phyloP scores from a whole-genome alignment of 2,329 filamentous ascomycete species.

The Hypoxylon sp. region DNA sequence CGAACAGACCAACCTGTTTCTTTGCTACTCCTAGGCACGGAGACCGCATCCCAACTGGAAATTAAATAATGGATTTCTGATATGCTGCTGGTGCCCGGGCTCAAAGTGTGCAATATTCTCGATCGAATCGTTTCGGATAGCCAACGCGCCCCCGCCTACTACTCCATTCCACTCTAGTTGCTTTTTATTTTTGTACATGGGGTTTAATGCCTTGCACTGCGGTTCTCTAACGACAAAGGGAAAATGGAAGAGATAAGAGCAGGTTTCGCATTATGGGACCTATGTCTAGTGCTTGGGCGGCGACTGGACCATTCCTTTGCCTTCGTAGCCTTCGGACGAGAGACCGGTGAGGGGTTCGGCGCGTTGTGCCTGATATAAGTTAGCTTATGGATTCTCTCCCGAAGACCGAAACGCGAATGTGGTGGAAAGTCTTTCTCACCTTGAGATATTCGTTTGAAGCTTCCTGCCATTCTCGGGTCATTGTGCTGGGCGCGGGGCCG shows the following conservation, averaged over 20 bases:
- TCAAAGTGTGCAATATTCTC: conserved; percentile 30
- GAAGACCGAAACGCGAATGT: neutral
- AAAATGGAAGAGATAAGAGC: conserved; percentile 48
- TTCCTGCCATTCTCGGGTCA: conserved; percentile 98
- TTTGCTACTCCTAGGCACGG: conserved; percentile 11
- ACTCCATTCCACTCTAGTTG: conserved; percentile 39
- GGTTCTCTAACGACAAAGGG: conserved; percentile 58
- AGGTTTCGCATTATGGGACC: conserved; percentile 38
- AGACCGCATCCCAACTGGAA: conserved; percentile 21
- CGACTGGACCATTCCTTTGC: conserved; percentile 84
- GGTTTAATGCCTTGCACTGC: conserved; percentile 38
- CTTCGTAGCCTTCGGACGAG: conserved; percentile 82
- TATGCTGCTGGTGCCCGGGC: conserved; percentile 15
- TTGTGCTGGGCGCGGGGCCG: conserved; percentile 81
- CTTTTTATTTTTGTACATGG: conserved; percentile 47
- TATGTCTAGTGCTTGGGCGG: conserved; percentile 63
- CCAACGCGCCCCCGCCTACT: conserved; percentile 33
- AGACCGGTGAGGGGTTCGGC: conserved; percentile 90
- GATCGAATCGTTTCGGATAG: conserved; percentile 32
- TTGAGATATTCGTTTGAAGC: conserved; percentile 93
- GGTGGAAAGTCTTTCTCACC: conserved; percentile 69
- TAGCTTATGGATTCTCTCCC: conserved; percentile 31
- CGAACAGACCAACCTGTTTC: conserved; percentile 20
- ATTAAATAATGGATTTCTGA: conserved; percentile 18
- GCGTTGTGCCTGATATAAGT: conserved; percentile 76